Evolutionary conservation across 139 green algal genomes (phyloP).

Genomic region (Chlamydomonas incerta): DNA sequence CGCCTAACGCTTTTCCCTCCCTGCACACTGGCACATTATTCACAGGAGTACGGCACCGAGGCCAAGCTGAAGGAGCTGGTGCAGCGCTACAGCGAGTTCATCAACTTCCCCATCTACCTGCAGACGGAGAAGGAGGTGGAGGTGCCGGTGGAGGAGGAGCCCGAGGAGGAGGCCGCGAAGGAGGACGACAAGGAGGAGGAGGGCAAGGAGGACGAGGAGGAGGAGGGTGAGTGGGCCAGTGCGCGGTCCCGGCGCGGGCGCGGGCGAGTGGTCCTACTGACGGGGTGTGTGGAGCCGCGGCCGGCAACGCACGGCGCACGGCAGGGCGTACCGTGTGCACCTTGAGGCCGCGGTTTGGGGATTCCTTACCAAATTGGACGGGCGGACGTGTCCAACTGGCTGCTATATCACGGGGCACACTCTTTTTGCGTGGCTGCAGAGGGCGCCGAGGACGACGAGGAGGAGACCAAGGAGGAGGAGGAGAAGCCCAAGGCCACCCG

Average conservation of each 20-base stretch:
- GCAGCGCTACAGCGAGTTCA: conserved; percentile 93
- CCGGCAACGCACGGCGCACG: too few species aligned
- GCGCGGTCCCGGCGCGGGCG: too few species aligned
- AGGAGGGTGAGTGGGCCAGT: conserved; percentile 18
- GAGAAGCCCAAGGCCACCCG: conserved; percentile 81
- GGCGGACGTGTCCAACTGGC: too few species aligned
- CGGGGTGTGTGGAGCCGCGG: too few species aligned
- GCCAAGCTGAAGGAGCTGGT: conserved; percentile 85
- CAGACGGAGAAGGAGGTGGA: conserved; percentile 71
- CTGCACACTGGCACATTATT: too few species aligned
- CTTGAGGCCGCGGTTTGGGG: too few species aligned
- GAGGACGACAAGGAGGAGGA: conserved; percentile 58
- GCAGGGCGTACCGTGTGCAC: too few species aligned
- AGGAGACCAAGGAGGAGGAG: conserved; percentile 59
- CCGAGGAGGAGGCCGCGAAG: conserved; percentile 55
- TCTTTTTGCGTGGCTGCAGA: not conserved
- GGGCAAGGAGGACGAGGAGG: conserved; percentile 53
- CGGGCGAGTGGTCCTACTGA: too few species aligned
- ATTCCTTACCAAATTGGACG: too few species aligned
- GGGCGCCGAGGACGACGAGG: conserved; percentile 62
- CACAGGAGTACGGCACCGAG: conserved; percentile 79
- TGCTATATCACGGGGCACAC: too few species aligned
- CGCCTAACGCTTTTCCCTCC: too few species aligned
- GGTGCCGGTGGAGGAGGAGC: conserved; percentile 76
- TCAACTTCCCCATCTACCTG: conserved; percentile 98